Evolutionary conservation across 805 yeast genomes (phyloP).

Genomic region (Maudiozyma bulderi): DNA sequence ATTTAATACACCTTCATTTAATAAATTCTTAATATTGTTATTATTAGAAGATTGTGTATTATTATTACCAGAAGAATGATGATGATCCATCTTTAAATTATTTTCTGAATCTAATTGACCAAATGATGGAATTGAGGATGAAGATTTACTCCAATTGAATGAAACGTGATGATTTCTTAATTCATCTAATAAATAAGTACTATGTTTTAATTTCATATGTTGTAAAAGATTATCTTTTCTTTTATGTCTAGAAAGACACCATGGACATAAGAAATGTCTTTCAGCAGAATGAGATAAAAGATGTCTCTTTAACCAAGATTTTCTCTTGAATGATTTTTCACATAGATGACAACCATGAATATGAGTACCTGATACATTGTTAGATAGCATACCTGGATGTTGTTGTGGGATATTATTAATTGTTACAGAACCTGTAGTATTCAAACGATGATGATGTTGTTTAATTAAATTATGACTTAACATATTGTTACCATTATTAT

Average conservation of each 20-base stretch:
- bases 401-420: background rate
- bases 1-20: conserved; percentile 20
- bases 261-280: conserved; percentile 25
- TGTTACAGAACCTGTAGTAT: background rate
- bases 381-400: background rate
- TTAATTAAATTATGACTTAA: background rate
- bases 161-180: conserved; percentile 6
- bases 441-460: background rate
- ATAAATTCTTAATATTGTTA: conserved; percentile 11
- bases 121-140: background rate
- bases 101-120: too few relatives aligned
- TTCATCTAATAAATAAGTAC: conserved; percentile 18
- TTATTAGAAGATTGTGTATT: background rate
- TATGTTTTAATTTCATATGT: conserved; percentile 28
- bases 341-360: conserved; percentile 25
- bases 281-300: conserved; percentile 25
- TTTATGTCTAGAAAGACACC: conserved; percentile 29
- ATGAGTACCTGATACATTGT: background rate
- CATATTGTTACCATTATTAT: background rate
- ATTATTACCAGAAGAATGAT: background rate
- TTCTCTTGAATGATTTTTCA: conserved; percentile 24
- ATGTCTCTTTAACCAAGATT: conserved; percentile 30
- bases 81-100: background rate
- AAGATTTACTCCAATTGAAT: conserved; percentile 3
- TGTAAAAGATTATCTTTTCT: conserved; percentile 28